A percentile compares a stretch with the other conserved stretches of the same genome.
Evolutionary conservation across 352 stramenopile species (phyloP).

Genomic region (Pythium angustatum): DNA sequence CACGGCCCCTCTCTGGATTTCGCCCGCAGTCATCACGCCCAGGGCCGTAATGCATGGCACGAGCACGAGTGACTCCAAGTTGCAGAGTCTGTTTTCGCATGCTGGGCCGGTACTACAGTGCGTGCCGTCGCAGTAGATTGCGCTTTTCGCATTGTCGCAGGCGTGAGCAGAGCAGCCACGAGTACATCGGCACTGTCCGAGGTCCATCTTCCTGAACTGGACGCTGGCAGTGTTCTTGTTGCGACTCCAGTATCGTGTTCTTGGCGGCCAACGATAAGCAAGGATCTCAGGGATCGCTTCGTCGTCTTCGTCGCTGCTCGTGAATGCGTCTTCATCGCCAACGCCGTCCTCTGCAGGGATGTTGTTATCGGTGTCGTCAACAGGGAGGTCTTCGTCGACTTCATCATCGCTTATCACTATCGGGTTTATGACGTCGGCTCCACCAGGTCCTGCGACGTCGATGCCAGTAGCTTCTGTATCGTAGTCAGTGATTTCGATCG

Average conservation of each 20-base stretch:
- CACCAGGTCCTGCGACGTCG: not conserved
- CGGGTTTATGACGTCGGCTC: not conserved
- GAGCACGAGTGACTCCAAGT: not conserved
- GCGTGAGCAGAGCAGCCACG: not conserved
- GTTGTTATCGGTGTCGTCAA: not conserved
- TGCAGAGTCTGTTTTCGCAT: not conserved
- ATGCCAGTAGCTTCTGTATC: not conserved
- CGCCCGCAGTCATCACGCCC: not conserved
- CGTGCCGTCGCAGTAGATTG: not conserved
- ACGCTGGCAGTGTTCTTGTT: not conserved
- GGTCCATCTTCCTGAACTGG: not conserved
- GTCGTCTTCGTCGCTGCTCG: no score
- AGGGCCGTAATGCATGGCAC: not conserved
- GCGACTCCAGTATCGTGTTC: not conserved
- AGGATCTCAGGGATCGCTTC: no score
- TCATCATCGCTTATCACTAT: not conserved
- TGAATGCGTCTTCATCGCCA: no score
- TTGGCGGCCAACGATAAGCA: no score
- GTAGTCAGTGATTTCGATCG: not conserved
- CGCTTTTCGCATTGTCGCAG: not conserved
- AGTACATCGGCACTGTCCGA: not conserved
- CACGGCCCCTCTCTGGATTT: not conserved
- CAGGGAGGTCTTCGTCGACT: not conserved
- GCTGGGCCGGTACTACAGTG: not conserved
- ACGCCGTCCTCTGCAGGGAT: not conserved